Conservation (phyloP, 805 yeast genomes). For the Saccharomycopsis babjevae region DNA sequence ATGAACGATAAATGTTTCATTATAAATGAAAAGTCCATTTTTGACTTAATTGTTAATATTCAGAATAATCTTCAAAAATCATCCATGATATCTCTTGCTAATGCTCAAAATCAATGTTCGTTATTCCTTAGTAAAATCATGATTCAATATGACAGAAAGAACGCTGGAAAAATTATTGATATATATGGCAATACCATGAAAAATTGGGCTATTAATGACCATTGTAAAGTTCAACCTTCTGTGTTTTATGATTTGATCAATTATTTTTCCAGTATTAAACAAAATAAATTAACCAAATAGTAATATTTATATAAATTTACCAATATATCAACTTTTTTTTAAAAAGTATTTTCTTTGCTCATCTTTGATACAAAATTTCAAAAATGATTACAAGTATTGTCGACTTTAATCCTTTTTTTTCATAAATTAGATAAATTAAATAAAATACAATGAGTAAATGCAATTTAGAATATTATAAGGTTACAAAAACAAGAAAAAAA, state of each 20-base stretch:
- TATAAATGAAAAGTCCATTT: constrained; percentile 17
- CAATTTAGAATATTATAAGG: background rate
- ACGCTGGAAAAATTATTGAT: constrained; percentile 38
- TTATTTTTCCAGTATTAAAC: constrained; percentile 23
- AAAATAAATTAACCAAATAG: background rate
- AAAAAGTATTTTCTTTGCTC: no score
- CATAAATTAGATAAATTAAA: background rate
- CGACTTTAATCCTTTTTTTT: background rate
- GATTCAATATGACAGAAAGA: constrained; percentile 28
- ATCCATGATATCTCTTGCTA: constrained; percentile 29
- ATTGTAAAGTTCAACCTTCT: constrained; percentile 40
- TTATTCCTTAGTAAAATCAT: constrained; percentile 53
- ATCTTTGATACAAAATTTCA: background rate
- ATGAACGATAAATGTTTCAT: background rate
- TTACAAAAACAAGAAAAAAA: background rate
- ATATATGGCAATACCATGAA: constrained; percentile 47
- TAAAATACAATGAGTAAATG: background rate
- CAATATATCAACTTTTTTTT: background rate
- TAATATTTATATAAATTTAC: background rate
- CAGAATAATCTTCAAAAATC: constrained; percentile 32
- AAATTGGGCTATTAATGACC: constrained; percentile 45
- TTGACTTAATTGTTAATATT: constrained; percentile 28
- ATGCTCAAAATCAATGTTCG: constrained; percentile 51
- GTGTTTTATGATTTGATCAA: constrained; percentile 71
- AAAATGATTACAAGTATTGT: background rate